A percentile compares a stretch with the other conserved stretches of the same genome.
phyloP scores from a whole-genome alignment of 2,329 filamentous ascomycete genomes.

The Epichloe amarillans region DNA sequence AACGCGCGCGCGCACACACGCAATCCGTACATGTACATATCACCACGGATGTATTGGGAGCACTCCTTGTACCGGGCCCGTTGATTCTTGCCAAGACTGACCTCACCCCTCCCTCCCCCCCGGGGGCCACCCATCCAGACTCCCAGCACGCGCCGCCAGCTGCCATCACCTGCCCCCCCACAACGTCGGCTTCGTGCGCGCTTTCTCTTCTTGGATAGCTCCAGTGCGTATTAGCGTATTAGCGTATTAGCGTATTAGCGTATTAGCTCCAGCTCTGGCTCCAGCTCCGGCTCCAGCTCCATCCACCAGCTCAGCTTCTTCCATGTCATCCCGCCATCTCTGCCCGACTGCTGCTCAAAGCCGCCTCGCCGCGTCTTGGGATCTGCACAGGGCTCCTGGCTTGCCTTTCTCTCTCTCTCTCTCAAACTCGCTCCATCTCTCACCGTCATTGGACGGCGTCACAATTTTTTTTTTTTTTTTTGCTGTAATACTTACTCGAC shows the following conservation, averaged over 20 bases:
- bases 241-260: too few species aligned
- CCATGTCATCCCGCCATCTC: constrained; percentile 2
- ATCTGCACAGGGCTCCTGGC: constrained; percentile 4
- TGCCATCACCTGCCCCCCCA: not conserved
- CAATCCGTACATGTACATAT: too few species aligned
- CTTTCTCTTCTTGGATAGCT: constrained; percentile 6
- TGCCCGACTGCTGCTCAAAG: constrained; percentile 10
- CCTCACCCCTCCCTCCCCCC: too few species aligned
- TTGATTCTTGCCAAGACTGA: too few species aligned
- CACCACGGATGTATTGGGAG: too few species aligned
- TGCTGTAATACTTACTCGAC: not conserved
- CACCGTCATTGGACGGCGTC: not conserved
- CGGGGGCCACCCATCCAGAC: too few species aligned
- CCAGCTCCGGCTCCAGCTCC: not conserved
- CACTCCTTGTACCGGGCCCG: too few species aligned
- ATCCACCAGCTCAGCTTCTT: not conserved
- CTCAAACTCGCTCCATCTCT: constrained; percentile 1
- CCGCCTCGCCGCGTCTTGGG: constrained; percentile 4
- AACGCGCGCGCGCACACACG: too few species aligned
- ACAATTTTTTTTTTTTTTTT: not conserved
- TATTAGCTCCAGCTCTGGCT: not conserved
- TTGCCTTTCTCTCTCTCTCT: not conserved
- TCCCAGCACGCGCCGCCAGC: too few species aligned
- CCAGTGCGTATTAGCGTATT: not conserved
- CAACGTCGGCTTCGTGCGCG: constrained; percentile 1